Conservation (phyloP, 2,329 filamentous ascomycete species). For the Diaporthe citrichinensis region DNA sequence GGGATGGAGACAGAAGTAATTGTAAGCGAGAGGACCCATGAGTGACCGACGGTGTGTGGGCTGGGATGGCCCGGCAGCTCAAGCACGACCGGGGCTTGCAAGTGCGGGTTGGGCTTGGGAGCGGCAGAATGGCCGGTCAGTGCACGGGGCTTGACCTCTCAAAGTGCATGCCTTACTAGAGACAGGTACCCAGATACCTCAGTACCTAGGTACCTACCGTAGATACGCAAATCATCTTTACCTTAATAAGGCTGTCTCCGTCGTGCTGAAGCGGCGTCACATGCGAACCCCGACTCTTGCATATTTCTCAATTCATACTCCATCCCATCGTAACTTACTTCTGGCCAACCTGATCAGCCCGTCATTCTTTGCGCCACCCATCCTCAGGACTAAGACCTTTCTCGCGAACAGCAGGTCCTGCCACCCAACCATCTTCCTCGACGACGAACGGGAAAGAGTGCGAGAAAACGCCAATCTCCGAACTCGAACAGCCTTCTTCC, state of each 20-base stretch:
- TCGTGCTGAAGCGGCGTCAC: background rate
- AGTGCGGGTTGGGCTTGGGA: constrained; percentile 1
- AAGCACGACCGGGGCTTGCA: constrained; percentile 7
- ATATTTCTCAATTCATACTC: background rate
- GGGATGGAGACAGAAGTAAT: constrained; percentile 26
- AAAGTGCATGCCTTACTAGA: background rate
- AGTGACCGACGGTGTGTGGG: constrained; percentile 27
- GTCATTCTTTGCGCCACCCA: background rate
- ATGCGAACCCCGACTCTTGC: constrained; percentile 17
- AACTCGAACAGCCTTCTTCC: background rate
- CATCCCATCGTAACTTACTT: background rate
- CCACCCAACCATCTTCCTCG: background rate
- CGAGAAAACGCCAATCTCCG: background rate
- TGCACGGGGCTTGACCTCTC: background rate
- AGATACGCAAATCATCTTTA: background rate
- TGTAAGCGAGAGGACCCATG: constrained; percentile 30
- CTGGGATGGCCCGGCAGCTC: constrained; percentile 24
- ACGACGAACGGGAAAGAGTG: background rate
- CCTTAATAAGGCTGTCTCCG: background rate
- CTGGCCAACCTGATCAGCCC: background rate
- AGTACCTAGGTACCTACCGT: background rate
- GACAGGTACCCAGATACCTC: background rate
- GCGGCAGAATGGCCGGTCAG: background rate
- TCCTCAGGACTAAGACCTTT: background rate
- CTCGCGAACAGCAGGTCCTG: background rate